Evolutionary conservation across 768 basidiomycete species (phyloP), one percentile per base, ranked within the genome.

Genomic region (Mycena floridula): DNA sequence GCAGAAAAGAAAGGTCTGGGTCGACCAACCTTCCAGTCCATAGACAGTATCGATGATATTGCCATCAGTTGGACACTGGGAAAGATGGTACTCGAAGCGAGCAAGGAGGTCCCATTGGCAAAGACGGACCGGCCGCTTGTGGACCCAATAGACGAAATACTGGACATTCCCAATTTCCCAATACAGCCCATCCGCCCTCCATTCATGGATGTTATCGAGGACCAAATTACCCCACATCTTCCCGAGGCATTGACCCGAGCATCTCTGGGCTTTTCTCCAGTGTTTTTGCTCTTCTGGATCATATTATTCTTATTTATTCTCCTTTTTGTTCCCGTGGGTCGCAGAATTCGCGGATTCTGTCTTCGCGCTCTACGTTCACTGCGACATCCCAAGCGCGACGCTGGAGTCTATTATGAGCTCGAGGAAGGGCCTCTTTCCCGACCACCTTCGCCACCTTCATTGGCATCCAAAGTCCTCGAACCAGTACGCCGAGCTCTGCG

Each of bases 11-110:
- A 96, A 61, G 89, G 90, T 15, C 72, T 97, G 24, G 82, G 86
- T 40, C 63, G 74, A 47, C 86, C 90, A 7, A 69, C 77, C n/a
- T 97, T 99, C 66, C 96, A 97, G 64, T 89, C 85, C 30, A 69
- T 94, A 65, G 91, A 97, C 60, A 78, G 81, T n/a, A 86, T 99
- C 24, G 85, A 82, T 26, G 89, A 88, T 56, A 90, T 95, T 28
- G 91, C 93, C 36, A 91, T 99, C 56, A 91, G 82, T 55, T 99
- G 96, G 96, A 97, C 96, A 4, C 73, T 98, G 25, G 96, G 96
- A 22, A 98, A 97, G 63, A 98, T 98, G 94, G 95, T 98, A 0
- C 75, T 97, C 22, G 95, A 98, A 64, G 96, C 96, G 22, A 92
- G 89, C 67, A 89, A 87, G 50, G 88, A 89, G 59, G 78, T 92